These are phyloP conservation scores for Elaeis oleifera DNA, from an alignment of 202 grass and related monocot genomes.

Conservation along the genomic window DNA sequence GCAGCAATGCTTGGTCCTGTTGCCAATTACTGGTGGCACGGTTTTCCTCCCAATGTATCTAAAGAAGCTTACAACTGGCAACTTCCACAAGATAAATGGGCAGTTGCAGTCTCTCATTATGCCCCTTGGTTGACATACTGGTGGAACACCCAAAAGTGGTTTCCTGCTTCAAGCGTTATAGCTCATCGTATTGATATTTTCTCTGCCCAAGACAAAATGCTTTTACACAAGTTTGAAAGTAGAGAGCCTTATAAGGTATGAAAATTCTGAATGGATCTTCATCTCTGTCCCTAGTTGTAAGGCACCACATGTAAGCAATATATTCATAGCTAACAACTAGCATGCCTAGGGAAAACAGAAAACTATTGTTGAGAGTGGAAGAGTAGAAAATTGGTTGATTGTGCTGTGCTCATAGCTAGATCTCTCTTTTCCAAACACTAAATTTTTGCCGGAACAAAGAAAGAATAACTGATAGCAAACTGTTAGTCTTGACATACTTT, in stretches of 20 bases:
- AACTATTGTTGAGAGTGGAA: too few species aligned
- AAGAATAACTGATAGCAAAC: too few species aligned
- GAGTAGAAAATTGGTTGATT: too few species aligned
- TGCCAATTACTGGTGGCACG: conserved; percentile 87
- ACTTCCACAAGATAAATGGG: conserved; percentile 64
- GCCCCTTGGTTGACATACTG: conserved; percentile 70
- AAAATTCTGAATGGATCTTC: neutral
- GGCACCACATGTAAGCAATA: too few species aligned
- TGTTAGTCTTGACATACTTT: too few species aligned
- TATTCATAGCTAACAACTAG: too few species aligned
- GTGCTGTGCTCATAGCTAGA: too few species aligned
- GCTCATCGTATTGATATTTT: conserved; percentile 22
- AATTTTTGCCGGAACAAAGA: too few species aligned
- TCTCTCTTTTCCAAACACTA: too few species aligned
- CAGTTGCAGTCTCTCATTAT: conserved; percentile 68
- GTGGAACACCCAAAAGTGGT: conserved; percentile 90
- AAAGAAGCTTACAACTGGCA: conserved; percentile 56
- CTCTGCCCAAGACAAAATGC: conserved; percentile 7
- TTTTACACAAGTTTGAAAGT: conserved; percentile 1
- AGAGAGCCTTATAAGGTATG: conserved; percentile 6
- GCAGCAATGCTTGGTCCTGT: conserved; percentile 67
- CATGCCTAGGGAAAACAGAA: too few species aligned
- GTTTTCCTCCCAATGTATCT: conserved; percentile 58
- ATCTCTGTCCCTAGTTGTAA: neutral
- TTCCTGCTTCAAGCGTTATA: conserved; percentile 68